phyloP scores from a whole-genome alignment of 345 rosid genomes.

The Adansonia digitata region DNA sequence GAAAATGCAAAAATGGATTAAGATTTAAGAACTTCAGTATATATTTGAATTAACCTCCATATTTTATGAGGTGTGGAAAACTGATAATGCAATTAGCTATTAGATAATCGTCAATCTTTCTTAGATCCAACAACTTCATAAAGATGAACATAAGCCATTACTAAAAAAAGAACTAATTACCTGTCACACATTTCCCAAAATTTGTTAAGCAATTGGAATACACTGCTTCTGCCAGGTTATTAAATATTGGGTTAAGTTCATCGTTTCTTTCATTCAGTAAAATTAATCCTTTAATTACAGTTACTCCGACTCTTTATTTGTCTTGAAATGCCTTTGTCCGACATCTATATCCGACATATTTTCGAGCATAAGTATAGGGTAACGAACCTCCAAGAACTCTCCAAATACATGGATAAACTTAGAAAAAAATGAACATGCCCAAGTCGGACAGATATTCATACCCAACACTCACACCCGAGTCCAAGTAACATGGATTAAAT shows the following conservation, averaged over 20 bases:
- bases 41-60: neutral
- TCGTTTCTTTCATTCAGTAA: neutral
- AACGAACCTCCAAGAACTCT: no score
- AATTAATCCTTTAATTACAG: neutral
- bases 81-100: neutral
- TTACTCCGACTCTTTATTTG: no score
- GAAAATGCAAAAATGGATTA: neutral
- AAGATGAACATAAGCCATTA: constrained; percentile 7
- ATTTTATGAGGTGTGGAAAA: neutral
- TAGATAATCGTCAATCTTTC: neutral
- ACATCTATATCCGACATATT: no score
- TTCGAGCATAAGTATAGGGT: no score
- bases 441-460: no score
- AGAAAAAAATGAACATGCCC: no score
- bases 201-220: neutral
- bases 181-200: neutral
- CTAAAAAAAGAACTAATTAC: neutral
- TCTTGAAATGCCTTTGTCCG: no score
- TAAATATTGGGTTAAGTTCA: neutral
- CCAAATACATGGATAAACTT: no score
- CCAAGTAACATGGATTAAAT: no score
- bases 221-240: neutral
- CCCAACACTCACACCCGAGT: no score
- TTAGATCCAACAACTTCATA: constrained; percentile 8
- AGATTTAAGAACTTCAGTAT: neutral